Evolutionary conservation across 192 early-diverging fungal species (phyloP).

Genomic region (Coemansia reversa): DNA sequence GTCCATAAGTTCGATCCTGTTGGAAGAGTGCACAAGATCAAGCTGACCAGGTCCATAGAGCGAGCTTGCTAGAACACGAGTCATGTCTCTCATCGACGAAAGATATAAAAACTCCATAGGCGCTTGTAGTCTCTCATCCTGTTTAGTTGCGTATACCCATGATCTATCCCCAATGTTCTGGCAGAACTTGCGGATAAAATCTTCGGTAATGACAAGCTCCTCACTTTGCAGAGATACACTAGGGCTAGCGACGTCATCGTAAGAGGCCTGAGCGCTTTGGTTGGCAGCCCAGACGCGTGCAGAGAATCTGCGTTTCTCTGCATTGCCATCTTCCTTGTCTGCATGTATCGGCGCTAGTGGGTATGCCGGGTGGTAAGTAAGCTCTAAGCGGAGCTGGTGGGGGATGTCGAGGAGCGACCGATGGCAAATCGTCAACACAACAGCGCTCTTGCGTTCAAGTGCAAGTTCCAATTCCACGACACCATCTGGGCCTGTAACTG

Average conservation of each 20-base stretch:
- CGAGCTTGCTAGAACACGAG: slow-evolving; percentile 81
- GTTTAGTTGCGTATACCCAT: slow-evolving; percentile 48
- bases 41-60: slow-evolving; percentile 85
- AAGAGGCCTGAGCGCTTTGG: slow-evolving; percentile 1
- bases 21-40: slow-evolving; percentile 82
- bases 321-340: background rate
- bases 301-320: slow-evolving; percentile 3
- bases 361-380: slow-evolving; percentile 12
- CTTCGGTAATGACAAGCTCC: slow-evolving; percentile 58
- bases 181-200: slow-evolving; percentile 84
- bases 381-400: slow-evolving; percentile 23
- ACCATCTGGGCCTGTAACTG: slow-evolving; percentile 40
- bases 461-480: slow-evolving; percentile 79
- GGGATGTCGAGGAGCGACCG: slow-evolving; percentile 40
- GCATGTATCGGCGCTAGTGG: slow-evolving; percentile 15
- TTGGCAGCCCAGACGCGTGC: slow-evolving; percentile 13
- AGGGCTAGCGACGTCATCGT: slow-evolving; percentile 5
- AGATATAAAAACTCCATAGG: slow-evolving; percentile 91
- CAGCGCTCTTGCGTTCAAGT: slow-evolving; percentile 64
- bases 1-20: slow-evolving; percentile 74
- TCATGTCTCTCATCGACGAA: slow-evolving; percentile 72
- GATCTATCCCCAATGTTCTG: slow-evolving; percentile 65
- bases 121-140: slow-evolving; percentile 58
- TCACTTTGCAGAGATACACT: background rate
- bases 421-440: slow-evolving; percentile 49